Conservation (phyloP, 495 filamentous ascomycete species). For the Neurospora sp. region DNA sequence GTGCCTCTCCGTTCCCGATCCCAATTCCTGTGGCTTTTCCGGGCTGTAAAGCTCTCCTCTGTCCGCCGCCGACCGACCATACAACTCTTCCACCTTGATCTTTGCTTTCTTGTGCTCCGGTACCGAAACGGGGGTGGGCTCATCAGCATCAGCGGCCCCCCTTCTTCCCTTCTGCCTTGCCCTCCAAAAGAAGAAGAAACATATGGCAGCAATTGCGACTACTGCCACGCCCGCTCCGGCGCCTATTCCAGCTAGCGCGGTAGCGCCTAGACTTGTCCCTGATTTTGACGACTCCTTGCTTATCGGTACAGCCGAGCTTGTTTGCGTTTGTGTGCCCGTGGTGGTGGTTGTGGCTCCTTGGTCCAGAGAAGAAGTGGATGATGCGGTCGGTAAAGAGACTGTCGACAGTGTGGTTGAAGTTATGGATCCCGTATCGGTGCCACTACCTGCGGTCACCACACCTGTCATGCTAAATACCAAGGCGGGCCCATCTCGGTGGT, state of each 20-base stretch:
- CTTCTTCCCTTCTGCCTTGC: background rate
- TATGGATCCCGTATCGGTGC: background rate
- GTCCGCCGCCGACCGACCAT: background rate
- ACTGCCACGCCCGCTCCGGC: background rate
- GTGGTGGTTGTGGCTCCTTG: background rate
- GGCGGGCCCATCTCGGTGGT: background rate
- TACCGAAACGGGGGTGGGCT: background rate
- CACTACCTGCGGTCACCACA: background rate
- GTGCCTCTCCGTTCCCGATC: background rate
- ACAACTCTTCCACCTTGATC: background rate
- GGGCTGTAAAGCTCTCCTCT: background rate
- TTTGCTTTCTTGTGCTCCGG: background rate
- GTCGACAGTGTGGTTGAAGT: background rate
- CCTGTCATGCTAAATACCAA: background rate
- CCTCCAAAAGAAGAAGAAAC: background rate
- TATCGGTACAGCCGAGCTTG: background rate
- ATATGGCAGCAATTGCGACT: background rate
- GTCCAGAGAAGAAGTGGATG: background rate
- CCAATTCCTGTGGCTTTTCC: background rate
- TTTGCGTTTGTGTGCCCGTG: background rate
- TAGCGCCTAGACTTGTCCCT: background rate
- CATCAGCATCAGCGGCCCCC: background rate
- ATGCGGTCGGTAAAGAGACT: background rate
- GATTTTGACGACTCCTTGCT: background rate
- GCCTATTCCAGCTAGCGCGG: background rate